Evolutionary conservation across 345 rosid genomes (phyloP), one percentile per base, ranked within the genome.

Genomic region (Sonneratia alba): DNA sequence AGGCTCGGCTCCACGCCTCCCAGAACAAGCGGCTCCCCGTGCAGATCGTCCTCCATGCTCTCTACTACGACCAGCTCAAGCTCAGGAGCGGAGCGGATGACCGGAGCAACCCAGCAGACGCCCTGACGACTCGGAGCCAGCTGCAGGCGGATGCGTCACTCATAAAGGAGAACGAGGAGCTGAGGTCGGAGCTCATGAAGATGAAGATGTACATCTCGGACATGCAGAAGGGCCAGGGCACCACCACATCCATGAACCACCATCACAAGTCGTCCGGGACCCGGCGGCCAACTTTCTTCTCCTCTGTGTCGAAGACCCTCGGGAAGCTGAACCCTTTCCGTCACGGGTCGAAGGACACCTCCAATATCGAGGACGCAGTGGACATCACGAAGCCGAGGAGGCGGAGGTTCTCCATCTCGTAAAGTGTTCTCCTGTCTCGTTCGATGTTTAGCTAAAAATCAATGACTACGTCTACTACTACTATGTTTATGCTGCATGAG

Each of bases 1-100:
- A 91, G 72, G 99, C 99, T 18, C 85, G 99, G 74, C 83, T 92
- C n/a, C 99, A 95, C 68, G 99, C 99, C 34, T 90, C 99, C 15
- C 90, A 92, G 75, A 95, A 95, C 92, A 95, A 95, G 78, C 81
- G 99, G 32, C 72, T 95, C 45, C 99, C 99, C 0, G 96, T 95
- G 7, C 93, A 90, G 75, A 85, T 92, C 6, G 97, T 95, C 36
- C 78, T 95, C 11, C 96, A 95, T 66, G 90, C 97, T 0, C 84
- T 95, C 70, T 95, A 92, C 83, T 95, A 86, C 45, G 99, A 95
- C 65, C 90, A 92, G 78, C 87, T 95, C 67, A 90, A 89, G 88
- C 78, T 95, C 8, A 83, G 97, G 81, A 90, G 99, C 18, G 93
- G 96, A 0, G 68, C 36, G 1, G 89, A 82, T 0, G 80, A 77